phyloP scores from a whole-genome alignment of 805 yeast genomes.

The Kregervanrija pseudodelftensis region DNA sequence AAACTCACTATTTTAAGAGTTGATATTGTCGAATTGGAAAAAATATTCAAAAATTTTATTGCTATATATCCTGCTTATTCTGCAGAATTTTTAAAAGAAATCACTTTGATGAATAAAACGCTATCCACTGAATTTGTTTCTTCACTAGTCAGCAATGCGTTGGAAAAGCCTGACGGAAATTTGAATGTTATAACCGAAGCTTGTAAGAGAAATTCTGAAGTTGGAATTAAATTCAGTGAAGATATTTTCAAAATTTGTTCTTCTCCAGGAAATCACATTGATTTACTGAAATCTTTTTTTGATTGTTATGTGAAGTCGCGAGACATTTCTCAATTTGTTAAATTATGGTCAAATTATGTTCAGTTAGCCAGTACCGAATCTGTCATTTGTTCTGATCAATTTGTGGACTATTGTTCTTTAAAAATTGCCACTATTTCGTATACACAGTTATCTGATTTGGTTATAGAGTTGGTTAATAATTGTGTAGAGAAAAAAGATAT shows the following conservation, averaged over 20 bases:
- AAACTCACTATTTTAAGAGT: conserved; percentile 25
- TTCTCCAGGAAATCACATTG: not conserved
- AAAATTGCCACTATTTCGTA: conserved; percentile 40
- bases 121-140: conserved; percentile 46
- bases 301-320: conserved; percentile 49
- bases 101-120: conserved; percentile 45
- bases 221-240: conserved; percentile 42
- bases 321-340: conserved; percentile 44
- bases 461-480: conserved; percentile 16
- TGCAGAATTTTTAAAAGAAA: conserved; percentile 35
- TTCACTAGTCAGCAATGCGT: conserved; percentile 29
- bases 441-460: conserved; percentile 32
- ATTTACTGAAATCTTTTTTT: conserved; percentile 12
- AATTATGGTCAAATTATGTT: conserved; percentile 33
- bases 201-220: conserved; percentile 48
- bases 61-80: conserved; percentile 32
- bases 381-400: conserved; percentile 17
- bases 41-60: conserved; percentile 37
- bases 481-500: conserved; percentile 6
- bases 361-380: not conserved
- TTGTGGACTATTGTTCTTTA: conserved; percentile 32
- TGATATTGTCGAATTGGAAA: conserved; percentile 39
- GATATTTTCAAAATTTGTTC: conserved; percentile 22
- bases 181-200: conserved; percentile 37
- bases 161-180: conserved; percentile 9